Conservation (phyloP, 192 early-diverging fungal genomes). For the Coemansia nantahalensis region DNA sequence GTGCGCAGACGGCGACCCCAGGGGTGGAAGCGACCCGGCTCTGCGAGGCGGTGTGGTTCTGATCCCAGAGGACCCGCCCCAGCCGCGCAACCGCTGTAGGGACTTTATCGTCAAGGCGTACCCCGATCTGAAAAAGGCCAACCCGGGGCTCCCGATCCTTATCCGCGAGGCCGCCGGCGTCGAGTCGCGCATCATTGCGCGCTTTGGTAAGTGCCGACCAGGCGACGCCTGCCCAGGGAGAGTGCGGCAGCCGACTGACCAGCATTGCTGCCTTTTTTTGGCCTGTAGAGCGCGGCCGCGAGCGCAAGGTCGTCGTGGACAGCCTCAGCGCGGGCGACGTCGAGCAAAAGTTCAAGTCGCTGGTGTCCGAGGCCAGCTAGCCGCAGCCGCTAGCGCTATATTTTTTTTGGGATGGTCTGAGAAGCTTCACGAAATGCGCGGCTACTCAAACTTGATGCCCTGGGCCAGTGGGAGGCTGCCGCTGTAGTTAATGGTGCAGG, state of each 20-base stretch:
- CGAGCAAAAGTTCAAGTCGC: constrained; percentile 64
- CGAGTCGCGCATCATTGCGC: constrained; percentile 85
- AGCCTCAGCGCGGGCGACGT: constrained; percentile 70
- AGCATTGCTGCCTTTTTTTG: neutral
- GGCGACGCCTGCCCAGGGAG: too few species aligned
- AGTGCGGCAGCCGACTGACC: too few species aligned
- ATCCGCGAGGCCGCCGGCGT: constrained; percentile 83
- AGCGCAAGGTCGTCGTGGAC: constrained; percentile 76
- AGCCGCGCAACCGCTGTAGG: too few species aligned
- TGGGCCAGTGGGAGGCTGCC: constrained; percentile 87
- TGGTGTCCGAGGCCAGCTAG: constrained; percentile 57
- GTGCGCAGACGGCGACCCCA: too few species aligned
- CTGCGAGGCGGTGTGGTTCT: too few species aligned
- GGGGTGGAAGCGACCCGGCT: too few species aligned
- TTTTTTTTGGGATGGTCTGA: neutral
- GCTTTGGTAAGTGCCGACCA: constrained; percentile 83
- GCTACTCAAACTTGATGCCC: constrained; percentile 92
- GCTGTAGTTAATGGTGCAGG: constrained; percentile 85
- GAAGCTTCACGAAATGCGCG: neutral
- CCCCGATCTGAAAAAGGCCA: constrained; percentile 73
- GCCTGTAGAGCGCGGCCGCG: constrained; percentile 70
- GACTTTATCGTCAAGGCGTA: constrained; percentile 85
- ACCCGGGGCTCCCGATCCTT: constrained; percentile 87
- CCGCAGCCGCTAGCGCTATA: neutral
- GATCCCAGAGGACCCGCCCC: too few species aligned